phyloP scores from a whole-genome alignment of 1,284 basidiomycete species.

The Cryptococcus deneoformans region DNA sequence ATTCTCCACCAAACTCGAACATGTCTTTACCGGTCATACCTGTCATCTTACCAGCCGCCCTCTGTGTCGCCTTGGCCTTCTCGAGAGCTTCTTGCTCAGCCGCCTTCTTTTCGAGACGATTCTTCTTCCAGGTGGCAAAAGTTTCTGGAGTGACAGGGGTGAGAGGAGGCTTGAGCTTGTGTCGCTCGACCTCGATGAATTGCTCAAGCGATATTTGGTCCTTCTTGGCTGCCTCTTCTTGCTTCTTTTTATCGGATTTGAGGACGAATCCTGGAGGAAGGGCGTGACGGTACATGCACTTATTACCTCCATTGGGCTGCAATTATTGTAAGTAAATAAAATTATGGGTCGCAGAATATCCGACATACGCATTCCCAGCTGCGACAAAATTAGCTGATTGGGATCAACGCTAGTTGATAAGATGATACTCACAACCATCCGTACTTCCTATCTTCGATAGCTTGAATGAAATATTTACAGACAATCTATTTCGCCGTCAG shows the following conservation, averaged over 20 bases:
- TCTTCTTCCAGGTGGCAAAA: slow-evolving; percentile 95
- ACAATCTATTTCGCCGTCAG: slow-evolving; percentile 66
- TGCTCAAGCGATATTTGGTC: slow-evolving; percentile 92
- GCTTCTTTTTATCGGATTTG: slow-evolving; percentile 73
- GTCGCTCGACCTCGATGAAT: slow-evolving; percentile 96
- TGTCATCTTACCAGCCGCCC: slow-evolving; percentile 82
- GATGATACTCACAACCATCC: slow-evolving; percentile 49
- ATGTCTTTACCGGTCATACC: slow-evolving; percentile 97
- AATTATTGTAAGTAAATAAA: background rate
- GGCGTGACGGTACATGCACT: slow-evolving; percentile 91
- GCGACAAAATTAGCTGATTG: slow-evolving; percentile 1
- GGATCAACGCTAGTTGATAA: slow-evolving; percentile 16
- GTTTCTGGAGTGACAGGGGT: slow-evolving; percentile 95
- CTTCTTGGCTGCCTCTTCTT: slow-evolving; percentile 76
- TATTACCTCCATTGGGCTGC: slow-evolving; percentile 40
- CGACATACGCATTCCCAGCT: slow-evolving; percentile 51
- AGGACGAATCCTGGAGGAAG: slow-evolving; percentile 94
- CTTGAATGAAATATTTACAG: slow-evolving; percentile 96
- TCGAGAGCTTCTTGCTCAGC: slow-evolving; percentile 76
- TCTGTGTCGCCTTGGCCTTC: slow-evolving; percentile 82
- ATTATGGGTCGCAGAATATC: background rate
- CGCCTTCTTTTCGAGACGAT: slow-evolving; percentile 83
- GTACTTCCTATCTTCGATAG: slow-evolving; percentile 88
- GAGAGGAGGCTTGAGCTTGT: slow-evolving; percentile 86
- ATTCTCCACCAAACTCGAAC: slow-evolving; percentile 96